Evolutionary conservation across 192 early-diverging fungal species (phyloP).

Genomic region (Coemansia brasiliensis): DNA sequence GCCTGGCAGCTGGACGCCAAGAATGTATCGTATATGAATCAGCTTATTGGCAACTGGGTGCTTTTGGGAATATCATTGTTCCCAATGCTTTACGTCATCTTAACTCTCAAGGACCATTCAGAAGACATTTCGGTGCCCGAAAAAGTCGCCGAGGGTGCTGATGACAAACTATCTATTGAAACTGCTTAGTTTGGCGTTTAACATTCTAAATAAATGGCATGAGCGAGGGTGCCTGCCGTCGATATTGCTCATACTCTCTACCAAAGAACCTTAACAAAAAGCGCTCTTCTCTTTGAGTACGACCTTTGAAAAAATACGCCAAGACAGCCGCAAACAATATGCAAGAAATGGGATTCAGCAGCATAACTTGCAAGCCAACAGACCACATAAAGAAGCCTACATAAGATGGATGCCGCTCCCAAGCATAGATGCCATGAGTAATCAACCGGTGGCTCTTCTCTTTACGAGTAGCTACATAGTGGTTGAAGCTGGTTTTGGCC

Average conservation of each 20-base stretch:
- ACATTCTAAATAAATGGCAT: conserved; percentile 59
- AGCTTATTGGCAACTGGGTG: conserved; percentile 61
- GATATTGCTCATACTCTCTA: conserved; percentile 70
- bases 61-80: conserved; percentile 55
- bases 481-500: conserved; percentile 86
- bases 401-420: conserved; percentile 91
- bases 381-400: conserved; percentile 96
- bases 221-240: conserved; percentile 59
- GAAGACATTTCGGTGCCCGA: conserved; percentile 2
- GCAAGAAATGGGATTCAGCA: conserved; percentile 79
- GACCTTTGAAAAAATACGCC: conserved; percentile 70
- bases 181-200: no score
- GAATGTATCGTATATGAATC: conserved; percentile 48
- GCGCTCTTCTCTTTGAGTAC: conserved; percentile 80
- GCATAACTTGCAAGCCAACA: conserved; percentile 70
- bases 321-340: conserved; percentile 65
- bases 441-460: conserved; percentile 75
- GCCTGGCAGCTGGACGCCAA: conserved; percentile 69
- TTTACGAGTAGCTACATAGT: conserved; percentile 74
- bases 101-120: conserved; percentile 53
- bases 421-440: conserved; percentile 85
- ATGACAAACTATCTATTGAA: no score
- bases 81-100: conserved; percentile 55
- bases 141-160: no score
- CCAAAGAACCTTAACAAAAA: conserved; percentile 81